Evolutionary conservation across 1,139 yeast genomes (phyloP).

Genomic region (Pichia sp.): DNA sequence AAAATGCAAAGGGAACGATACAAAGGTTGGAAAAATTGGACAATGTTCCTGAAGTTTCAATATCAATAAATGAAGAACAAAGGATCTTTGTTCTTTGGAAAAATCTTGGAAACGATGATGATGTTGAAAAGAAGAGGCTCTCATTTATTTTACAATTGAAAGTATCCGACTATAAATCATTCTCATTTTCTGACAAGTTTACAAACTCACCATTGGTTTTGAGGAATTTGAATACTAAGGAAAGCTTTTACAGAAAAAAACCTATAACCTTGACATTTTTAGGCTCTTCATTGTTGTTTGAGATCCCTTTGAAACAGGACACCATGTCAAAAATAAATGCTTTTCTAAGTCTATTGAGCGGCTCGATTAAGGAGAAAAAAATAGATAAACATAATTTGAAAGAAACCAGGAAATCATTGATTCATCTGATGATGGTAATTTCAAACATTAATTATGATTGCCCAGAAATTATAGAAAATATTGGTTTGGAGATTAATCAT

Average conservation of each 20-base stretch:
- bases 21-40: background rate
- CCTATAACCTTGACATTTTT: constrained; percentile 3
- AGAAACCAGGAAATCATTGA: constrained; percentile 19
- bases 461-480: constrained; percentile 2
- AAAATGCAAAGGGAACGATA: constrained; percentile 8
- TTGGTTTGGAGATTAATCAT: constrained; percentile 13
- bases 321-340: constrained; percentile 7
- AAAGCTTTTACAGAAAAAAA: constrained; percentile 3
- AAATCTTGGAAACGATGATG: too few species aligned
- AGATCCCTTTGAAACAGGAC: constrained; percentile 3
- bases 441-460: constrained; percentile 18
- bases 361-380: constrained; percentile 2
- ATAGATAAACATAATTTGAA: constrained; percentile 6
- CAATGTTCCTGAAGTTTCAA: too few species aligned
- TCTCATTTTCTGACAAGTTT: constrained; percentile 3
- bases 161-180: constrained; percentile 2
- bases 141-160: constrained; percentile 9
- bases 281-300: constrained; percentile 1
- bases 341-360: constrained; percentile 12
- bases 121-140: background rate
- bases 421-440: constrained; percentile 20
- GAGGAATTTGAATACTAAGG: background rate
- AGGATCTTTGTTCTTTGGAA: too few species aligned
- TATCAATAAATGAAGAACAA: background rate
- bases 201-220: constrained; percentile 3